These are phyloP conservation scores for Hypoxylon rubiginosum DNA, from an alignment of 2,329 filamentous ascomycete species.

Conservation along the genomic window DNA sequence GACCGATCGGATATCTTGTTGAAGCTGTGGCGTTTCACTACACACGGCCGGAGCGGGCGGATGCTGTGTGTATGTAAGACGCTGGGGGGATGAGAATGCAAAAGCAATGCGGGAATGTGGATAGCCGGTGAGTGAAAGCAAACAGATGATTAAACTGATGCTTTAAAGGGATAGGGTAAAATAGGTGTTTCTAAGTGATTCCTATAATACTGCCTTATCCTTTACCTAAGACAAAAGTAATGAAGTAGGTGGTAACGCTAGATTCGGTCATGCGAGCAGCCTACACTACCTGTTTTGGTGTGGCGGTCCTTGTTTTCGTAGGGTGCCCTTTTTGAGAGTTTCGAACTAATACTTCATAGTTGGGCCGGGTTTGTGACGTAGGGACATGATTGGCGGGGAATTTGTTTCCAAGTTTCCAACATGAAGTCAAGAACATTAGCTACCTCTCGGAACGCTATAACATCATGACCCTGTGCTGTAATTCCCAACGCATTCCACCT, in stretches of 20 bases:
- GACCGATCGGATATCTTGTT: background rate
- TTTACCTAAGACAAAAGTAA: background rate
- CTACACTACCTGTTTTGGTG: conserved; percentile 6
- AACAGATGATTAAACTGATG: background rate
- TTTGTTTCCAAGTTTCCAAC: conserved; percentile 4
- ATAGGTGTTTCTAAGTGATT: background rate
- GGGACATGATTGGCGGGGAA: conserved; percentile 22
- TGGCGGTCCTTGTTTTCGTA: conserved; percentile 24
- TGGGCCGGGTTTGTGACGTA: conserved; percentile 22
- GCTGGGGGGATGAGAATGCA: too few relatives aligned
- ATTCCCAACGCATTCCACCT: background rate
- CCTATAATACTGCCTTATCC: background rate
- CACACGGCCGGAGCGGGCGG: background rate
- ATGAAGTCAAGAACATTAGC: background rate
- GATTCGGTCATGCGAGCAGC: conserved; percentile 31
- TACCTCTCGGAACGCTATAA: background rate
- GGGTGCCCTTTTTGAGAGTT: conserved; percentile 10
- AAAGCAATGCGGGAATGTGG: background rate
- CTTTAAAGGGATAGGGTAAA: background rate
- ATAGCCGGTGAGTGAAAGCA: background rate
- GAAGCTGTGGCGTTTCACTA: background rate
- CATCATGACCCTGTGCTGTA: background rate
- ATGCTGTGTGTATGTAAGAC: background rate
- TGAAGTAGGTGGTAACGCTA: conserved; percentile 12
- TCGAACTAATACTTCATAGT: conserved; percentile 10